These are phyloP conservation scores for Trichoderma koningii DNA, from an alignment of 2,329 filamentous ascomycete genomes.

Conservation along the genomic window DNA sequence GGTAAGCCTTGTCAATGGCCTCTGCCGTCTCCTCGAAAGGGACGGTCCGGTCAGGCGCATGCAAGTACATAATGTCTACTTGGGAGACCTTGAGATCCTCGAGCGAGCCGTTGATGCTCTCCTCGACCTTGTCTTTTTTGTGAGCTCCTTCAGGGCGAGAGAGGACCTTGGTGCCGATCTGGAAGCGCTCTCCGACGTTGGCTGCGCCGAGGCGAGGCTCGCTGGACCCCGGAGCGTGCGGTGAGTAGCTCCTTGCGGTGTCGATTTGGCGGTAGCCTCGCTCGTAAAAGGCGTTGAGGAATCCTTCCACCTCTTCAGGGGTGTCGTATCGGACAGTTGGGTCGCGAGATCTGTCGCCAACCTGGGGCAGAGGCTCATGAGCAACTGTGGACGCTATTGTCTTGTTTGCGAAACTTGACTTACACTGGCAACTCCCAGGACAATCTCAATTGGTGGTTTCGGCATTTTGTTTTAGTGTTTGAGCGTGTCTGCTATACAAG, in stretches of 20 bases:
- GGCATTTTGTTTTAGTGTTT: neutral
- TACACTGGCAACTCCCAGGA: conserved; percentile 18
- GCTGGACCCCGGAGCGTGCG: conserved; percentile 32
- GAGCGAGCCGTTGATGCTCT: conserved; percentile 39
- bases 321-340: conserved; percentile 32
- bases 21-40: conserved; percentile 23
- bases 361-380: conserved; percentile 18
- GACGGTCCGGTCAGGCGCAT: conserved; percentile 6
- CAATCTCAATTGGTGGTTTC: conserved; percentile 18
- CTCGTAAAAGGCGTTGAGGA: conserved; percentile 17
- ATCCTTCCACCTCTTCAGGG: conserved; percentile 34
- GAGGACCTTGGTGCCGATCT: conserved; percentile 42
- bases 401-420: neutral
- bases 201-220: conserved; percentile 39
- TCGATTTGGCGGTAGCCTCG: conserved; percentile 21
- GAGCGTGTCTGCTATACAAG: neutral
- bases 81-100: conserved; percentile 31
- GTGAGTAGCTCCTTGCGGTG: conserved; percentile 19
- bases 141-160: conserved; percentile 35
- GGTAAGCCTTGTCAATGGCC: conserved; percentile 22
- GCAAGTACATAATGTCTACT: conserved; percentile 18
- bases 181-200: conserved; percentile 36
- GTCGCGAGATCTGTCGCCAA: conserved; percentile 33
- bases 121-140: conserved; percentile 35
- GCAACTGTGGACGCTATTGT: neutral